phyloP scores from a whole-genome alignment of 2,329 filamentous ascomycete species.

The Nemania sp. region DNA sequence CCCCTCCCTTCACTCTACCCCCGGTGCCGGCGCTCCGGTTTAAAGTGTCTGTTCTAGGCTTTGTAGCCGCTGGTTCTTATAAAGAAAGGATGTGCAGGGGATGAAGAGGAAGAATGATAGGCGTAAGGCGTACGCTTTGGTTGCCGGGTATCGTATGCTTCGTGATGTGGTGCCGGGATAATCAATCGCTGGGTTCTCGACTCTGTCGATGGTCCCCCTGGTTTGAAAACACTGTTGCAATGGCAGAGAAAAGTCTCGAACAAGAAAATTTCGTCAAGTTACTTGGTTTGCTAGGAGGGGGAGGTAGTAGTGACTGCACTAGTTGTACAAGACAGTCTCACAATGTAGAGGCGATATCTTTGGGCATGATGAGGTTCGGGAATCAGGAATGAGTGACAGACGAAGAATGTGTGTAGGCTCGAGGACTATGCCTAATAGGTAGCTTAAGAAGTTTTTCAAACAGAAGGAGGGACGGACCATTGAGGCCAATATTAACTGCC shows the following conservation, averaged over 20 bases:
- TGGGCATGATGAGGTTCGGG: background rate
- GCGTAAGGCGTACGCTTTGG: background rate
- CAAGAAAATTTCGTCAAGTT: background rate
- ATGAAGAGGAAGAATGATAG: background rate
- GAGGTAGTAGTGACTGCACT: background rate
- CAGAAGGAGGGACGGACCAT: constrained; percentile 13
- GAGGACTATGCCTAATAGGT: background rate
- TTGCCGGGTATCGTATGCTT: background rate
- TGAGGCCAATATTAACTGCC: background rate
- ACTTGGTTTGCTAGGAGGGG: background rate
- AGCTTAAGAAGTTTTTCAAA: background rate
- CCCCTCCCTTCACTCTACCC: background rate
- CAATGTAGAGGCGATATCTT: background rate
- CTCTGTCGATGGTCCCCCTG: background rate
- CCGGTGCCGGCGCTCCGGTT: background rate
- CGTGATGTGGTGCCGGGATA: background rate
- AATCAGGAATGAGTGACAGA: background rate
- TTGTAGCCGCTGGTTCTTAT: background rate
- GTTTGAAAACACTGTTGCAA: background rate
- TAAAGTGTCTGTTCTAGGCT: background rate
- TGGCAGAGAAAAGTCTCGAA: too few relatives aligned
- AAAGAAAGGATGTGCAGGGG: background rate
- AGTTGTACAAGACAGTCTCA: background rate
- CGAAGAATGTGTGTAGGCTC: background rate
- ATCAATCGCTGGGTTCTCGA: background rate